Base-by-base conservation (phyloP, 768 basidiomycete genomes). In the Kwoniella bestiolae region DNA sequence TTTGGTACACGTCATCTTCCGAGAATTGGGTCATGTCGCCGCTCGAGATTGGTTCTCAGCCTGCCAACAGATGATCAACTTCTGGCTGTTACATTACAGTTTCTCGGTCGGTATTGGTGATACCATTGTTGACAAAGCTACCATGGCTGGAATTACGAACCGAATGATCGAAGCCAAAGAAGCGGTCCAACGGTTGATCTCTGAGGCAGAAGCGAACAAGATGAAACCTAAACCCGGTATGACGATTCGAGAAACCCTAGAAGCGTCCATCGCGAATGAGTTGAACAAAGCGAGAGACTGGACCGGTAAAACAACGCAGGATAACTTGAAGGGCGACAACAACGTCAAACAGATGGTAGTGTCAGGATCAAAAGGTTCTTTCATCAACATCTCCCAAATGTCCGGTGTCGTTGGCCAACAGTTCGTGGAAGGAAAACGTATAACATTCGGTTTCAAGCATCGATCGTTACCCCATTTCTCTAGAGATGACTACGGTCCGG, bases 321-420 rank as follows among this genome's bases (percentile, higher is more conserved):
- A 93, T 83, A 90, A 90, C 78, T 84, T 98, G 86, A 98, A 98
- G 85, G 92, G 92, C 80, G 94, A 96, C 83, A 98, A 99, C 85
- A 97, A 98, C 74, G 94, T 98, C 84, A 99, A 98, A 86, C 96
- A 98, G 86, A 99, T 99, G 96, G 95, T 98, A 77, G 92, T 95
- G 5, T 94, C 96, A 9, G 96, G 96, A 26, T 96, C 96, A 12
- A 98, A 99, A 83, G 94, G 94, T 82, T 94, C 94, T 0, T 81
- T 80, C 85, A 99, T 98, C 86, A 99, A 99, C 82, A 97, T 99
- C 76, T 98, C 96, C 11, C 96, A 99, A 83, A 98, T 98, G 96
- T 95, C 95, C 18, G 94, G 94, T 62, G 94, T 94, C 85, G 96
- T 99, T 45, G 96, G 96, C 26, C 96, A 98, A 82, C 95, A 98